phyloP scores from a whole-genome alignment of 2,329 filamentous ascomycete genomes.

The Xylaria sp. region DNA sequence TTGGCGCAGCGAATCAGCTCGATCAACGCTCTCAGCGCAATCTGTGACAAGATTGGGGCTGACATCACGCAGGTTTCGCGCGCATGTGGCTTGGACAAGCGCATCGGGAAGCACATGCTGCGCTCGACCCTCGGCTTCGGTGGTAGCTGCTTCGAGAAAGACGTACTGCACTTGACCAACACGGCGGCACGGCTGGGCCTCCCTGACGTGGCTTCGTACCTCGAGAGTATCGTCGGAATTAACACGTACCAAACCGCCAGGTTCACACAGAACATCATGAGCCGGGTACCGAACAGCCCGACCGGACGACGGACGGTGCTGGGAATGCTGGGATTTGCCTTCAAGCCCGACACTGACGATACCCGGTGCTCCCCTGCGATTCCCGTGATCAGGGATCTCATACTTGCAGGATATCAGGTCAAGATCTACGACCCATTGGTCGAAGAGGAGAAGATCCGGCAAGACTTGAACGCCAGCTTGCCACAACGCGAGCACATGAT shows the following conservation, averaged over 20 bases:
- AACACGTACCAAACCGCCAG: neutral
- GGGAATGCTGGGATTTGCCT: neutral
- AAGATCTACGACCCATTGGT: neutral
- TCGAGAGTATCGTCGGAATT: neutral
- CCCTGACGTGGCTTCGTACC: neutral
- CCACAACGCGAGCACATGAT: neutral
- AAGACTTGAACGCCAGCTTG: neutral
- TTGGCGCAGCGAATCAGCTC: neutral
- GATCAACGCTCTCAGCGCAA: neutral
- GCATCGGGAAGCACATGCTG: neutral
- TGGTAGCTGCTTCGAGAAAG: conserved; percentile 1
- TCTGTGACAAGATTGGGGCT: neutral
- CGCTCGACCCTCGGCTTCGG: conserved; percentile 1
- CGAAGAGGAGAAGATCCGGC: neutral
- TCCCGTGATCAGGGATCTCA: neutral
- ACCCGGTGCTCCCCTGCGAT: neutral
- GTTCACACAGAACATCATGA: conserved; percentile 1
- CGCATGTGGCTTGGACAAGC: neutral
- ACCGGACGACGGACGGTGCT: neutral
- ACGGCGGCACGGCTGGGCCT: neutral
- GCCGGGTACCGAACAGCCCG: neutral
- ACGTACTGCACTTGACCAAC: neutral
- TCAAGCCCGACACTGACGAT: neutral
- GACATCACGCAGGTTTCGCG: neutral
- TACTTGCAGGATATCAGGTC: neutral